Evolutionary conservation across 805 yeast species (phyloP).

Genomic region (Hanseniaspora singularis): DNA sequence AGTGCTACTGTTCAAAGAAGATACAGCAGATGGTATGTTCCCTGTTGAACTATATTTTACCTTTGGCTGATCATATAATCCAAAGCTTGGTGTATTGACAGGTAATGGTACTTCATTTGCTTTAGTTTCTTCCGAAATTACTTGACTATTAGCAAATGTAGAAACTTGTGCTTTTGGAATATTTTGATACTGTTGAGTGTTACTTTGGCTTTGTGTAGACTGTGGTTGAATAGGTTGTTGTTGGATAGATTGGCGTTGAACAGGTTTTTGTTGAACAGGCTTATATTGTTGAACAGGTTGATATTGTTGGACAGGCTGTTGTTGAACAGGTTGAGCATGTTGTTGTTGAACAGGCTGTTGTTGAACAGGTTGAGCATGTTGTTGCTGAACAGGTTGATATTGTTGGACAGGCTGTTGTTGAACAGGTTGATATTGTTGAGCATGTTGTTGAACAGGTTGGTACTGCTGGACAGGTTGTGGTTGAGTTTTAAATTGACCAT

Average conservation of each 20-base stretch:
- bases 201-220: no score
- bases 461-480: background rate
- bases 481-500: background rate
- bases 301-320: background rate
- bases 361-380: conserved; percentile 1
- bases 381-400: background rate
- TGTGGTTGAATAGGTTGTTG: background rate
- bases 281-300: background rate
- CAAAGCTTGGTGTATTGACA: no score
- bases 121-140: no score
- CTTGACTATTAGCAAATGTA: background rate
- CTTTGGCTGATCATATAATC: background rate
- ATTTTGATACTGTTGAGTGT: no score
- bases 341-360: background rate
- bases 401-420: background rate
- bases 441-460: background rate
- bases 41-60: background rate
- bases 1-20: background rate
- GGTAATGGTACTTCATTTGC: no score
- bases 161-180: no score
- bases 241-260: background rate
- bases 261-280: background rate
- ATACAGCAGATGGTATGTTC: background rate
- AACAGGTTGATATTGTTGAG: background rate
- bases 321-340: background rate